These are phyloP conservation scores for Licmophora abbreviata DNA, from an alignment of 108 stramenopile species.

Conservation along the genomic window DNA sequence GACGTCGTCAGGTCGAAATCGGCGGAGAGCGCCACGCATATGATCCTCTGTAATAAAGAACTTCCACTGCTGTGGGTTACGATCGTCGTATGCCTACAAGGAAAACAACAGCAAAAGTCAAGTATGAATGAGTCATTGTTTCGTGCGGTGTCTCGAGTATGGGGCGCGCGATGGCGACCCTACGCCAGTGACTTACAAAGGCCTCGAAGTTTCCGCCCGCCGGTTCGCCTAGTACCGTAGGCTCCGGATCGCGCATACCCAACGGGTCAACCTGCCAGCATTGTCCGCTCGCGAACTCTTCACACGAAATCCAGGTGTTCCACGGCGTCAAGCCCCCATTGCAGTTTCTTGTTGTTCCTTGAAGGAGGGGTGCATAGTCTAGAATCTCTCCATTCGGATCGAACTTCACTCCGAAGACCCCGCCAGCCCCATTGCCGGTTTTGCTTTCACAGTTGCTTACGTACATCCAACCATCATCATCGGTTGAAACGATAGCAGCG, in stretches of 20 bases:
- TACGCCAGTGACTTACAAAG: conserved; percentile 12
- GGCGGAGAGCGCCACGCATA: conserved; percentile 24
- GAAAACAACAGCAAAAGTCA: too few species aligned
- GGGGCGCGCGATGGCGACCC: too few species aligned
- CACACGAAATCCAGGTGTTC: conserved; percentile 34
- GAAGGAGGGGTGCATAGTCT: conserved; percentile 22
- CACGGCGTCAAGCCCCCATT: conserved; percentile 44
- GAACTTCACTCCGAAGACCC: conserved; percentile 30
- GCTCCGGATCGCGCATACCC: not conserved
- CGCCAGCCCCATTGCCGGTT: conserved; percentile 16
- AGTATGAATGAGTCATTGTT: too few species aligned
- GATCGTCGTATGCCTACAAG: conserved; percentile 1
- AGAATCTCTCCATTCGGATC: conserved; percentile 24
- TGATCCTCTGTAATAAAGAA: conserved; percentile 50
- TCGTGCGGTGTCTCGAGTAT: too few species aligned
- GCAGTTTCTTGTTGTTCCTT: conserved; percentile 36
- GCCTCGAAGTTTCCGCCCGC: conserved; percentile 30
- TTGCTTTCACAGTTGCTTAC: conserved; percentile 13
- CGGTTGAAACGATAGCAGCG: conserved; percentile 6
- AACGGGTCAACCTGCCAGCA: conserved; percentile 24
- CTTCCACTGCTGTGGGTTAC: conserved; percentile 16
- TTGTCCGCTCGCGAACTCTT: conserved; percentile 16
- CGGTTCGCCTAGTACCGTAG: conserved; percentile 1
- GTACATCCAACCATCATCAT: conserved; percentile 18
- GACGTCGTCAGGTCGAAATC: conserved; percentile 20